Percentiles rank a stretch among this genome's conserved stretches.
Evolutionary conservation across 208 protist species (phyloP).

Genomic region (Acanthamoeba castellanii): DNA sequence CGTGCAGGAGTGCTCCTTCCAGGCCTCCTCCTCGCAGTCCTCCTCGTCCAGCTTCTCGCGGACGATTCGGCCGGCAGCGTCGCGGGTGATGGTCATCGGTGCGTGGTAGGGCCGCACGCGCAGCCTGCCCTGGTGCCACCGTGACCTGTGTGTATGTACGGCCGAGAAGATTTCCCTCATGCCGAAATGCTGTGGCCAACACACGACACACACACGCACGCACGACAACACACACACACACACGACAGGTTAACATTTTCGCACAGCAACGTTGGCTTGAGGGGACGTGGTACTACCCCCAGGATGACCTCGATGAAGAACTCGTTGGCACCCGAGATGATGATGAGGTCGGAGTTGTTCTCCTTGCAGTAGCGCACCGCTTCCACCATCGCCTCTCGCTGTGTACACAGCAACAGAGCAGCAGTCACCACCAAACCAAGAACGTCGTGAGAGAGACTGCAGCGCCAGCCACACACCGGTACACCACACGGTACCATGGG

Average conservation of each 20-base stretch:
- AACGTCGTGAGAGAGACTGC: too few species aligned
- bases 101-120: slow-evolving; percentile 53
- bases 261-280: too few species aligned
- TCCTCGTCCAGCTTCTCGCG: neutral
- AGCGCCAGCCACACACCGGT: neutral
- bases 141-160: slow-evolving; percentile 41
- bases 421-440: too few species aligned
- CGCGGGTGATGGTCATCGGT: slow-evolving; percentile 1
- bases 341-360: slow-evolving; percentile 35
- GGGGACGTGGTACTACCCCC: neutral
- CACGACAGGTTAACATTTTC: too few species aligned
- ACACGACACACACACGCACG: neutral
- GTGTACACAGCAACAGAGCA: neutral
- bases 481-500: neutral
- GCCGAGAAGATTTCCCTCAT: slow-evolving; percentile 13
- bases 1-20: neutral
- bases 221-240: neutral
- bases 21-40: neutral
- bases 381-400: slow-evolving; percentile 42
- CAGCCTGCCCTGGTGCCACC: slow-evolving; percentile 5
- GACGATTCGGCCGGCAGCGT: neutral
- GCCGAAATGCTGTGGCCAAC: neutral
- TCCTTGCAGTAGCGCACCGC: slow-evolving; percentile 44
- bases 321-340: slow-evolving; percentile 69
- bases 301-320: slow-evolving; percentile 71